Base-by-base conservation (phyloP, 192 early-diverging fungal species). In the Radiomyces spectabilis region DNA sequence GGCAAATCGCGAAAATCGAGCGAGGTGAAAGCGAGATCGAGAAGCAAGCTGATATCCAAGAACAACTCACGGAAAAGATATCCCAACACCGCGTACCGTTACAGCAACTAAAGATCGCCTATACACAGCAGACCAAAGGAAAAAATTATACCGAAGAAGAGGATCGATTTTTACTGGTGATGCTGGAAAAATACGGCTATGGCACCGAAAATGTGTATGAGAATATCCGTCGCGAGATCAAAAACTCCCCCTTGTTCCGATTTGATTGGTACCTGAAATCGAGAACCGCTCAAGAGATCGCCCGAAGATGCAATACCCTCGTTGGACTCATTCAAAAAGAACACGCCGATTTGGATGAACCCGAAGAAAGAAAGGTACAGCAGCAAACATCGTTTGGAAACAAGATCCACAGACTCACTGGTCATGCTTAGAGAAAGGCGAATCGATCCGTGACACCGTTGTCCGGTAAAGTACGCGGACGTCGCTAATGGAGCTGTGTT, bases 251-350 rank as follows among this genome's bases (percentile, higher is more conserved):
- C 2, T 45, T 93, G 30, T 97, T 99, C 78, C 70, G 87, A 33
- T 97, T 99, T 63, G 91, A 99, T 61, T 99, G 94, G 94, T 99
- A 92, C 69, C 80, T 99, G 54, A 97, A 96, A 69, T 93, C 91
- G 31, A 77, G 96, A 35, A 95, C 93, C 27, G 65, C 92, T 1
- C 74, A 82, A 41, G 93, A 96, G 61, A 75, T 96, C 42, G 76
- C 81, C 41, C 71, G 91, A 25, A 81, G 94, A 15, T 94, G 92
- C 64, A 83, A 87, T 41, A 92, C 90, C 5, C 75, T 96, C 15
- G 80, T 96, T 39, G 69, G 55, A 43, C 59, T 86, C 26, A 57
- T 88, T 32, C 60, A 75, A 48, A 85, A 84, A 47, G 83, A 84
- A 57, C 56, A 73, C 27, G 31, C 44, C 4, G 72, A 73, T 29